These are phyloP conservation scores for Magnaporthiopsis incrustans DNA, from an alignment of 2,329 filamentous ascomycete genomes.

Conservation along the genomic window DNA sequence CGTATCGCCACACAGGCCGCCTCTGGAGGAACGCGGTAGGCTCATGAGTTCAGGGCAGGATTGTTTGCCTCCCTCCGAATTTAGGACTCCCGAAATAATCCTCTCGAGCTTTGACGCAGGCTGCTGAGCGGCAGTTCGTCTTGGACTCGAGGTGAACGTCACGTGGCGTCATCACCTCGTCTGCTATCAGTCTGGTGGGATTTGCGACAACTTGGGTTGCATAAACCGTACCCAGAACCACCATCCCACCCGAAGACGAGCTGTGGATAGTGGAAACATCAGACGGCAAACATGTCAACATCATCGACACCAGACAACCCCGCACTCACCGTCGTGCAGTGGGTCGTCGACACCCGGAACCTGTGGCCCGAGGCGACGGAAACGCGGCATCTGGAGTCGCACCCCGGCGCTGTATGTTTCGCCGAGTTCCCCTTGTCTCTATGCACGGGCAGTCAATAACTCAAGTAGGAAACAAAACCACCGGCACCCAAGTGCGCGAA, in stretches of 20 bases:
- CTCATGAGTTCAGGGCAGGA: too few species aligned
- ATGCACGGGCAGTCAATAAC: too few species aligned
- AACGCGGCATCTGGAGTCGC: slow-evolving; percentile 37
- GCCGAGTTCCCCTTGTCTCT: too few species aligned
- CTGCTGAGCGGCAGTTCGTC: too few species aligned
- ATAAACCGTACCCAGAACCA: not conserved
- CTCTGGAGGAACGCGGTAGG: too few species aligned
- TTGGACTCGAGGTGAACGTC: not conserved
- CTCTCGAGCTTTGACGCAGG: not conserved
- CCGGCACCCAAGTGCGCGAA: not conserved
- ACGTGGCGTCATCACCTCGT: not conserved
- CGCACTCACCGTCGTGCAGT: slow-evolving; percentile 42
- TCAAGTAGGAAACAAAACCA: not conserved
- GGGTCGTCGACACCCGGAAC: slow-evolving; percentile 52
- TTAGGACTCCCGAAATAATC: not conserved
- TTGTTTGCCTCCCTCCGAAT: not conserved
- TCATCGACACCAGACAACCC: not conserved
- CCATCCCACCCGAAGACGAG: not conserved
- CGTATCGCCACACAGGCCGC: too few species aligned
- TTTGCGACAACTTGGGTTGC: not conserved
- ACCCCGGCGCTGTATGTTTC: not conserved
- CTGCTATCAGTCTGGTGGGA: not conserved
- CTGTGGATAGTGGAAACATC: not conserved
- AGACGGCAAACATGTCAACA: not conserved
- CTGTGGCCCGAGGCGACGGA: slow-evolving; percentile 46